phyloP scores from a whole-genome alignment of 2,329 filamentous ascomycete genomes.

The Periconia macrospinosa region DNA sequence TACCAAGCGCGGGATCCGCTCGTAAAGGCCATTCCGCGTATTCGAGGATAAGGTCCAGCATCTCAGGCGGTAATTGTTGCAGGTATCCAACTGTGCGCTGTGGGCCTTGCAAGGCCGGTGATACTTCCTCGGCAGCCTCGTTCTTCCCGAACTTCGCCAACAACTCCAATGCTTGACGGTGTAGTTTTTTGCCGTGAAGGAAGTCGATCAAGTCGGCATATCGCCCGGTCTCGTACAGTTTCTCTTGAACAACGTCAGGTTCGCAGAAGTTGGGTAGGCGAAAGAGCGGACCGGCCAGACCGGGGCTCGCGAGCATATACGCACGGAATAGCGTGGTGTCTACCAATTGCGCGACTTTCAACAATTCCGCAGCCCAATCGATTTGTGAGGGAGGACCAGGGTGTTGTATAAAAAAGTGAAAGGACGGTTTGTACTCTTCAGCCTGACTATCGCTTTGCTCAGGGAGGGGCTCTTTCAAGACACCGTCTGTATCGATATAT shows the following conservation, averaged over 20 bases:
- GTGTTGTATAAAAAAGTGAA: constrained; percentile 46
- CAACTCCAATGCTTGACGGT: constrained; percentile 81
- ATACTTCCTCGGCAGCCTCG: constrained; percentile 49
- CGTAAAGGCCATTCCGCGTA: constrained; percentile 87
- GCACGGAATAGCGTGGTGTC: constrained; percentile 94
- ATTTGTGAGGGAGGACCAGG: constrained; percentile 35
- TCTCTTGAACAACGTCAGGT: constrained; percentile 91
- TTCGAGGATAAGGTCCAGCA: constrained; percentile 88
- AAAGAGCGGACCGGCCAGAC: constrained; percentile 85
- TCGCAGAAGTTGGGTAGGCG: constrained; percentile 97
- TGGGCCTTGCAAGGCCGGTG: constrained; percentile 71
- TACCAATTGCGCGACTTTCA: constrained; percentile 77
- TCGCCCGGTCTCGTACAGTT: constrained; percentile 81
- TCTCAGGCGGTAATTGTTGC: constrained; percentile 82
- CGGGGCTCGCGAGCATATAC: constrained; percentile 89
- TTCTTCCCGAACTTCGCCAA: constrained; percentile 76
- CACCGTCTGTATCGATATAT: constrained; percentile 62
- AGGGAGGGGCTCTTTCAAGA: constrained; percentile 59
- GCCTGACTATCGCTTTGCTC: constrained; percentile 45
- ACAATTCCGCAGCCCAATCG: constrained; percentile 71
- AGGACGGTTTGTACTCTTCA: constrained; percentile 44
- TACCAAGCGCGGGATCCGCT: constrained; percentile 71
- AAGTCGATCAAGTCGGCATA: constrained; percentile 98
- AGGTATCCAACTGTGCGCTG: constrained; percentile 84
- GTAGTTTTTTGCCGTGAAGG: constrained; percentile 90